Evolutionary conservation across 2,329 filamentous ascomycete genomes (phyloP).

Genomic region (Taxawa tesnikishii): DNA sequence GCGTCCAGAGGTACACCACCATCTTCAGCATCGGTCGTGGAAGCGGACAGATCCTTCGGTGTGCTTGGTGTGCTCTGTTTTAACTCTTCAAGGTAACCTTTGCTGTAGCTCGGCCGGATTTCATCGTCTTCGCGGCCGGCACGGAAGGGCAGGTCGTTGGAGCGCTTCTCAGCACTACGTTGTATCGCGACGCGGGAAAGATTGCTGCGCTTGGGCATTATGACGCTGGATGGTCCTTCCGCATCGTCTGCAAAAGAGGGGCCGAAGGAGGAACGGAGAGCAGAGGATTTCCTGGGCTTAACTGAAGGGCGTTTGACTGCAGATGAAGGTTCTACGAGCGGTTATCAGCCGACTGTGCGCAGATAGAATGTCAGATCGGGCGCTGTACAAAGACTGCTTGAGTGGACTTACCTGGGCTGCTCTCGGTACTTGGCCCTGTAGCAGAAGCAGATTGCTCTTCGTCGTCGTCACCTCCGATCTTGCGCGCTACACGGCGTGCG

Average conservation of each 20-base stretch:
- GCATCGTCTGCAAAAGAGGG: constrained; percentile 42
- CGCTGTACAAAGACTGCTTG: too few species aligned
- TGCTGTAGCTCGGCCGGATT: constrained; percentile 68
- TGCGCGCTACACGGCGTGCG: constrained; percentile 56
- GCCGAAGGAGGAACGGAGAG: constrained; percentile 67
- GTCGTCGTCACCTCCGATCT: constrained; percentile 62
- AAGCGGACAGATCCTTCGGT: constrained; percentile 46
- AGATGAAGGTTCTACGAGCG: constrained; percentile 15
- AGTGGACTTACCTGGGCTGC: constrained; percentile 27
- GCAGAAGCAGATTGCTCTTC: constrained; percentile 31
- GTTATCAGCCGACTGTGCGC: constrained; percentile 13
- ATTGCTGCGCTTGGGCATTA: constrained; percentile 50
- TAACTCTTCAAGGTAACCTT: constrained; percentile 75
- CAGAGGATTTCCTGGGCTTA: constrained; percentile 59
- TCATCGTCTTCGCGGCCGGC: constrained; percentile 43
- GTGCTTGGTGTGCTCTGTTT: constrained; percentile 76
- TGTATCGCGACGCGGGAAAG: constrained; percentile 54
- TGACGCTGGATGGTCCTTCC: constrained; percentile 34
- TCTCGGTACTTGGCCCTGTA: constrained; percentile 17
- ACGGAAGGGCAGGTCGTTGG: constrained; percentile 33
- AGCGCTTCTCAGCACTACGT: constrained; percentile 48
- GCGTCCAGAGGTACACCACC: constrained; percentile 34
- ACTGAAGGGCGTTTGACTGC: constrained; percentile 40
- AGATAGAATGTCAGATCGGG: constrained; percentile 17
- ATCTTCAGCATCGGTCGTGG: constrained; percentile 24